phyloP scores from a whole-genome alignment of 2,329 filamentous ascomycete genomes.

The Mycosphaerella sp. region DNA sequence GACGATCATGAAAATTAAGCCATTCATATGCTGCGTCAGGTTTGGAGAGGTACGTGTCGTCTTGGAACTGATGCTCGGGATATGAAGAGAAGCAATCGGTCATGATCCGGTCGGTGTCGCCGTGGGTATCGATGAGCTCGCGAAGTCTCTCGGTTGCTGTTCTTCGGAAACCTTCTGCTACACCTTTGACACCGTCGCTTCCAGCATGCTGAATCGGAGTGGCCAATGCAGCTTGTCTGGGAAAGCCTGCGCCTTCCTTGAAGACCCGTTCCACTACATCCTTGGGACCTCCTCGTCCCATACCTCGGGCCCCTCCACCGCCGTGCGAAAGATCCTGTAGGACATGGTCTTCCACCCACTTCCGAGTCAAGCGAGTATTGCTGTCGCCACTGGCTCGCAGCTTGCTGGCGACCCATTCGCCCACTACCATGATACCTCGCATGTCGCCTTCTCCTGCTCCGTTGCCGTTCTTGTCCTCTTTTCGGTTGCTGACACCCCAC shows the following conservation, averaged over 20 bases:
- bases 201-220: conserved; percentile 18
- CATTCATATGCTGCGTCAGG: conserved; percentile 85
- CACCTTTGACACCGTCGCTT: conserved; percentile 47
- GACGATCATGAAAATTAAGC: conserved; percentile 85
- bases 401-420: conserved; percentile 76
- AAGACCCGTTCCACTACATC: conserved; percentile 76
- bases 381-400: conserved; percentile 45
- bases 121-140: conserved; percentile 72
- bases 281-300: conserved; percentile 64
- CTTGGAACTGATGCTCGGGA: conserved; percentile 81
- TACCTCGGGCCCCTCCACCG: conserved; percentile 62
- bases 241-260: conserved; percentile 70
- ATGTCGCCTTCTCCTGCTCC: conserved; percentile 67
- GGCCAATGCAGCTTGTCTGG: conserved; percentile 41
- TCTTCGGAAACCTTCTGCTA: conserved; percentile 66
- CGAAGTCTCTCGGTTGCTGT: conserved; percentile 63
- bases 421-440: conserved; percentile 76
- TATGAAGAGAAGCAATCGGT: conserved; percentile 82
- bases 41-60: conserved; percentile 85
- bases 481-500: conserved; percentile 70
- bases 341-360: conserved; percentile 70
- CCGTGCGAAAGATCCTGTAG: conserved; percentile 62
- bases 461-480: conserved; percentile 50
- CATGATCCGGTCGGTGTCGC: conserved; percentile 71
- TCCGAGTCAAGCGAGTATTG: conserved; percentile 55